A percentile compares a stretch with the other conserved stretches of the same genome.
Evolutionary conservation across 495 filamentous ascomycete species (phyloP).

Genomic region (Penicillium coffeae): DNA sequence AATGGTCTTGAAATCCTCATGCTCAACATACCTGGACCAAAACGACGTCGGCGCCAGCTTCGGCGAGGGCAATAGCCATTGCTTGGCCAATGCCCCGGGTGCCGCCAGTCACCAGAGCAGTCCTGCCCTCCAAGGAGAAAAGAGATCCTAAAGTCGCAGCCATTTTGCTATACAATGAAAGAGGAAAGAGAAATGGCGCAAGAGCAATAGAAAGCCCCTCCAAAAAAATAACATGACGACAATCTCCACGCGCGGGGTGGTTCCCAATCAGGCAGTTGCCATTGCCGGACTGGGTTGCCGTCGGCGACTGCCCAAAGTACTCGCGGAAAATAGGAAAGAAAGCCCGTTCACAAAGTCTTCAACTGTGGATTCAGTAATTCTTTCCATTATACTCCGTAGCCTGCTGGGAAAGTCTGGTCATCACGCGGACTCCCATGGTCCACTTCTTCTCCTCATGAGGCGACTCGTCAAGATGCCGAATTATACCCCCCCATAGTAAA

Average conservation of each 20-base stretch:
- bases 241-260: constrained; percentile 2
- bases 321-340: no score
- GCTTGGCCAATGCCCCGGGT: constrained; percentile 84
- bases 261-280: not conserved
- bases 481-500: no score
- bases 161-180: constrained; percentile 19
- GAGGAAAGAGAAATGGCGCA: not conserved
- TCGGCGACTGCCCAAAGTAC: not conserved
- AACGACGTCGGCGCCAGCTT: constrained; percentile 80
- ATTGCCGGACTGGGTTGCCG: not conserved
- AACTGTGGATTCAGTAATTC: no score
- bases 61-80: constrained; percentile 75
- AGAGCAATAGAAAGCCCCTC: not conserved
- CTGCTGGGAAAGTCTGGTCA: no score
- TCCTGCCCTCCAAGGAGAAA: constrained; percentile 53
- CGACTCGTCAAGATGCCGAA: not conserved
- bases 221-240: constrained; percentile 1
- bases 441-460: no score
- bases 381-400: no score
- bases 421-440: no score
- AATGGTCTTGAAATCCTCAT: not conserved
- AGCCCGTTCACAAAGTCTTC: not conserved
- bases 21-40: constrained; percentile 52
- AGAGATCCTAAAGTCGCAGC: constrained; percentile 28
- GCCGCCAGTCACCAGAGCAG: constrained; percentile 81